Base-by-base conservation (phyloP, 2,329 filamentous ascomycete genomes). In the Xylariales sp. region DNA sequence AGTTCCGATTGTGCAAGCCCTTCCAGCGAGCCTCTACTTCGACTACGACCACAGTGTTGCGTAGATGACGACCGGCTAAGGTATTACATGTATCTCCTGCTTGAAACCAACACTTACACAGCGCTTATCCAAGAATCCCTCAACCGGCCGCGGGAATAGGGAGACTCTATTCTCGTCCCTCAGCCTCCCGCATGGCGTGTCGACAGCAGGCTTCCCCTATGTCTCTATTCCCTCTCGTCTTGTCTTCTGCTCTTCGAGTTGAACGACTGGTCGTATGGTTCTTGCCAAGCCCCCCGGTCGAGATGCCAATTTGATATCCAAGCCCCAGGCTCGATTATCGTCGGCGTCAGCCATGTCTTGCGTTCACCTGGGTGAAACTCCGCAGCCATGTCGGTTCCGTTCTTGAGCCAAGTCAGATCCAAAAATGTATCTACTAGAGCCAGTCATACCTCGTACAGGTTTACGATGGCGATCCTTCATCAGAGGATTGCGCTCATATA, bases 301-400 rank as follows among this genome's bases (percentile, higher is more conserved):
- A 60, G 60, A 54, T 54, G 10, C 28, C 45, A 50, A 64, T 60
- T 64, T 64, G 55, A 55, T 62, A 43, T 30, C 36, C 5, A 23
- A n/a, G 23, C 53, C 57, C 39, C 39, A n/a, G 53, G 53, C 59
- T 56, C 48, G 39, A 50, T 30, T 16, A 59, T 64, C 23, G 56
- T 67, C 67, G 60, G 67, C 67, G 52, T 36, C 50, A 69, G 67
- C 67, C 55, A 50, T 45, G 50, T 14, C 28, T 18, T 50, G 55
- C 10, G 14, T 50, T 41, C 34, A 36, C 41, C 52, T 46, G 18
- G 45, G 64, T 43, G 28, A 50, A 61, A n/a, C 41, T 62, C 62
- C 50, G 28, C 49, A 50, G 50, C 50, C 58, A 50, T 68, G 62
- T 48, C 59, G 9, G 36, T 30, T 62, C 46, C 23, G 57, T 52